Evolutionary conservation across 1,284 basidiomycete genomes (phyloP).

Genomic region (Cryptococcus neoformans): DNA sequence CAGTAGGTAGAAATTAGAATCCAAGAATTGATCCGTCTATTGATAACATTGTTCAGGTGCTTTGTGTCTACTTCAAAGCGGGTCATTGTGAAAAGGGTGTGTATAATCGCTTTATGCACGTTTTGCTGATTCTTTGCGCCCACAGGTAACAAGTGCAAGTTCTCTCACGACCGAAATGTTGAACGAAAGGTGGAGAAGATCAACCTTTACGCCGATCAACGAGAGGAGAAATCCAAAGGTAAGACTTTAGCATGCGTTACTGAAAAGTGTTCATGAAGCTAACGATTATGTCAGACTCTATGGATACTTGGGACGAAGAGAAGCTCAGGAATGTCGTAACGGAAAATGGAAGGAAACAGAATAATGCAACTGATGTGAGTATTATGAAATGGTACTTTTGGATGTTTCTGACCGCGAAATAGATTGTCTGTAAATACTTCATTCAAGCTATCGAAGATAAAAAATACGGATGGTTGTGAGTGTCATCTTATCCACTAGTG

Average conservation of each 20-base stretch:
- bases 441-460: constrained; percentile 94
- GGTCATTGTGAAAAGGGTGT: constrained; percentile 80
- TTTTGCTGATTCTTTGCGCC: not conserved
- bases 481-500: constrained; percentile 8
- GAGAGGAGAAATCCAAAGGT: constrained; percentile 71
- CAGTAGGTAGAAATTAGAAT: constrained; percentile 37
- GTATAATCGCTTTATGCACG: constrained; percentile 1
- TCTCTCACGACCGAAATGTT: constrained; percentile 87
- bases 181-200: constrained; percentile 93
- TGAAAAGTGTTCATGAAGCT: not conserved
- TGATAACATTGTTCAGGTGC: constrained; percentile 47
- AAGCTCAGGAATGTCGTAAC: constrained; percentile 76
- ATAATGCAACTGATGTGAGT: constrained; percentile 84
- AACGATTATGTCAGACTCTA: constrained; percentile 43
- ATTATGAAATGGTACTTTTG: not conserved
- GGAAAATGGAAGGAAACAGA: constrained; percentile 86
- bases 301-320: constrained; percentile 98
- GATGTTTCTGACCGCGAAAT: constrained; percentile 1
- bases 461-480: constrained; percentile 61
- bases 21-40: not conserved
- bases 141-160: constrained; percentile 78
- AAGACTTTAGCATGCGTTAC: constrained; percentile 30
- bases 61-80: constrained; percentile 85
- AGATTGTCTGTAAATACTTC: constrained; percentile 98
- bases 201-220: constrained; percentile 86